A percentile compares a stretch with the other conserved stretches of the same genome.
Conservation (phyloP, 306 rosid species). For the Lathyrus tuberosus region DNA sequence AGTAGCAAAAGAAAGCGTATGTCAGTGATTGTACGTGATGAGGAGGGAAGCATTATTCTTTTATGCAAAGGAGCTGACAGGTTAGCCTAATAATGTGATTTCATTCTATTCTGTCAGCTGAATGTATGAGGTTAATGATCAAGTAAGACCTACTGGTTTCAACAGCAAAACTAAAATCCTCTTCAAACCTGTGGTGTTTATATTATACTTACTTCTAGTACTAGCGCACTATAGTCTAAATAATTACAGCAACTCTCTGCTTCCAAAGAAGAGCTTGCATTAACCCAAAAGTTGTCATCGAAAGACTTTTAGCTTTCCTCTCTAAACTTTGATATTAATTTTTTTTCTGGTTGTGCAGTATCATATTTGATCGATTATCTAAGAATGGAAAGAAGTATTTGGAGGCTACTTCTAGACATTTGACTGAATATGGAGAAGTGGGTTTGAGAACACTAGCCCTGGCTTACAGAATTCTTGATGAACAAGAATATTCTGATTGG, state of each 20-base stretch:
- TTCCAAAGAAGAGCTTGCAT: constrained; percentile 25
- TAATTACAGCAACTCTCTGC: constrained; percentile 15
- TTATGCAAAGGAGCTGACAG: constrained; percentile 99
- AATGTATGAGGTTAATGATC: constrained; percentile 30
- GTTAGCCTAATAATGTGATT: constrained; percentile 54
- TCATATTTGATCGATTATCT: constrained; percentile 82
- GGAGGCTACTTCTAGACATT: constrained; percentile 74
- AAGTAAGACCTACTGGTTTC: constrained; percentile 29
- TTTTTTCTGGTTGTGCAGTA: constrained; percentile 59
- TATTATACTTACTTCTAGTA: constrained; percentile 19
- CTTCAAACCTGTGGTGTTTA: constrained; percentile 21
- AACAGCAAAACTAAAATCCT: constrained; percentile 19
- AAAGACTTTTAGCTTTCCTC: constrained; percentile 4
- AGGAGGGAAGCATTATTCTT: constrained; percentile 75
- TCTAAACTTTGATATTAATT: constrained; percentile 32
- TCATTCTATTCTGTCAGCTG: constrained; percentile 26
- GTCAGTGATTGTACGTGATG: constrained; percentile 86
- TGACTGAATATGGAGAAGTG: constrained; percentile 92
- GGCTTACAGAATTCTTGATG: constrained; percentile 82
- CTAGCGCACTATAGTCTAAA: constrained; percentile 3
- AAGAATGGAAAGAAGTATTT: constrained; percentile 75
- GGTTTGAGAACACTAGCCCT: constrained; percentile 95
- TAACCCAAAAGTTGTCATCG: not conserved
- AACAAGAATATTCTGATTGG: constrained; percentile 77
- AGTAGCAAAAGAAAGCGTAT: constrained; percentile 97